Percentiles rank a stretch among this genome's conserved stretches.
phyloP scores from a whole-genome alignment of 306 rosid species.

The Ziziphus jujuba region DNA sequence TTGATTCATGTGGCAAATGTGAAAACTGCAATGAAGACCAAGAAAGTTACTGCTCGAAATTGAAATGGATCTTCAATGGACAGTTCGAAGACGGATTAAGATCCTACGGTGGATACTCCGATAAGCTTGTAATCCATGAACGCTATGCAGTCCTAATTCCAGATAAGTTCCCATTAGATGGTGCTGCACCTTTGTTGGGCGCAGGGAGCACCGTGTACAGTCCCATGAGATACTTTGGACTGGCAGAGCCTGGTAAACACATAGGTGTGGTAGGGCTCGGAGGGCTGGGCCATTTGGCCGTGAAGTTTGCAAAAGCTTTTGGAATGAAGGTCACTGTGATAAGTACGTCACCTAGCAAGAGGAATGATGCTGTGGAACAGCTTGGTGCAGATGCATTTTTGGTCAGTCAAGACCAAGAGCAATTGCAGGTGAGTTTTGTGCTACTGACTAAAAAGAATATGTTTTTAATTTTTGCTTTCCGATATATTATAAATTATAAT shows the following conservation, averaged over 20 bases:
- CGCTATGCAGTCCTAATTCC: background rate
- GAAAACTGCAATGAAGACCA: background rate
- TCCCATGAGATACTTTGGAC: slow-evolving; percentile 6
- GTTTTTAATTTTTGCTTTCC: too few relatives aligned
- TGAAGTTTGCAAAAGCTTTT: slow-evolving; percentile 7
- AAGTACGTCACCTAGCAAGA: background rate
- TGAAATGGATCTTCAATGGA: background rate
- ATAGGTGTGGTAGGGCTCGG: slow-evolving; percentile 9
- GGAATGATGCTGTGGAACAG: background rate
- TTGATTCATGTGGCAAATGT: slow-evolving; percentile 3
- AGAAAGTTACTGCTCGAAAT: background rate
- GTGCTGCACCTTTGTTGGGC: slow-evolving; percentile 1
- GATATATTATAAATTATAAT: too few relatives aligned
- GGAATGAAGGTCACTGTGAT: slow-evolving; percentile 3
- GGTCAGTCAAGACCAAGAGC: slow-evolving; percentile 8
- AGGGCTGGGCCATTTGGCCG: background rate
- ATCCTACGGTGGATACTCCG: slow-evolving; percentile 2
- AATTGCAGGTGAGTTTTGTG: slow-evolving; percentile 22
- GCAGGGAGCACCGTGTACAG: slow-evolving; percentile 11
- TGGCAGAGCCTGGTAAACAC: background rate
- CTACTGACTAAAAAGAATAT: too few relatives aligned
- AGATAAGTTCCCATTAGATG: background rate
- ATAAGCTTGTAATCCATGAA: background rate
- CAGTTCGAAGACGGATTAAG: background rate
- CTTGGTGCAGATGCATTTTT: slow-evolving; percentile 10